Evolutionary conservation across 306 rosid species (phyloP).

Genomic region (Trifolium repens): DNA sequence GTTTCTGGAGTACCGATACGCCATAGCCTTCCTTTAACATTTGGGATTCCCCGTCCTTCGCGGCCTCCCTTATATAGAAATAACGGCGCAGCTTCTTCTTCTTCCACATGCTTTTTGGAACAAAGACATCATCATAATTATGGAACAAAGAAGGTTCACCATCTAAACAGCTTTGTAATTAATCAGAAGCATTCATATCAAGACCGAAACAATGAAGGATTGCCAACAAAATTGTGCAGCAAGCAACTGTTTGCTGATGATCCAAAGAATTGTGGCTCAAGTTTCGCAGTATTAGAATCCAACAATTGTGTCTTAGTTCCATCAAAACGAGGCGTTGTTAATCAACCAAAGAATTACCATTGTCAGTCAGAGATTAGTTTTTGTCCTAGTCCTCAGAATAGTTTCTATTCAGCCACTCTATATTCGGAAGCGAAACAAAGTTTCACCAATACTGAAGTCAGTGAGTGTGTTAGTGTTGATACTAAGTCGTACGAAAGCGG

Average conservation of each 20-base stretch:
- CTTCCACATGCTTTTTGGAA: slow-evolving; percentile 33
- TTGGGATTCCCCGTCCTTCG: slow-evolving; percentile 56
- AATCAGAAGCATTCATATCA: slow-evolving; percentile 53
- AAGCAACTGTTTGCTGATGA: slow-evolving; percentile 39
- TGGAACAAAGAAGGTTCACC: slow-evolving; percentile 49
- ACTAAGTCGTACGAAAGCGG: slow-evolving; percentile 68
- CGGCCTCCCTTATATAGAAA: slow-evolving; percentile 62
- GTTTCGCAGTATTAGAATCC: slow-evolving; percentile 53
- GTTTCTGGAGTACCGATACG: slow-evolving; percentile 44
- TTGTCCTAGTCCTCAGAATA: slow-evolving; percentile 80
- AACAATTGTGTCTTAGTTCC: slow-evolving; percentile 46
- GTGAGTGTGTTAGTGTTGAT: slow-evolving; percentile 76
- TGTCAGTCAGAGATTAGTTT: slow-evolving; percentile 54
- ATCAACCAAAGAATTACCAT: slow-evolving; percentile 48
- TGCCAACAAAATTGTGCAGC: slow-evolving; percentile 40
- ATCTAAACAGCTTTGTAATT: slow-evolving; percentile 52
- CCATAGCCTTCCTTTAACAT: slow-evolving; percentile 53
- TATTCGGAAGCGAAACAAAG: slow-evolving; percentile 94
- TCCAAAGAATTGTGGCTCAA: slow-evolving; percentile 44
- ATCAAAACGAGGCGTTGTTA: slow-evolving; percentile 44
- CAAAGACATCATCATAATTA: slow-evolving; percentile 15
- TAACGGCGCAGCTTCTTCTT: slow-evolving; percentile 57
- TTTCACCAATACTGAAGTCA: slow-evolving; percentile 82
- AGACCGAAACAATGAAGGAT: slow-evolving; percentile 46
- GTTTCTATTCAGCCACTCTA: slow-evolving; percentile 69